Conservation (phyloP, 1,139 yeast species). For the Yamadazyma membranifaciens region DNA sequence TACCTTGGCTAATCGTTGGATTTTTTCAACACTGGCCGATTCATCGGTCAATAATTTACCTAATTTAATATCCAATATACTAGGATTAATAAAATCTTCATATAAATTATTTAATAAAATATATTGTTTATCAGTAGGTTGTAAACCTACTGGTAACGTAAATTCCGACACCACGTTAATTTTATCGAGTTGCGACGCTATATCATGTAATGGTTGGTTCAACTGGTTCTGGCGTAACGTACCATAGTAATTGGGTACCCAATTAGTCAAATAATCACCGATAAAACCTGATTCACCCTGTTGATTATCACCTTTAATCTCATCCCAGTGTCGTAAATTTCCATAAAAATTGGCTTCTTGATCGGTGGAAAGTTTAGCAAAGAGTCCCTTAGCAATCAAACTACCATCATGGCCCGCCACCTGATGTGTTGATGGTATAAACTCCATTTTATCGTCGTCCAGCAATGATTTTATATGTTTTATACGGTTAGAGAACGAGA, state of each 20-base stretch:
- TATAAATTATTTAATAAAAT: slow-evolving; percentile 77
- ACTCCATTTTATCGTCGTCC: slow-evolving; percentile 3
- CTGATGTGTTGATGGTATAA: slow-evolving; percentile 30
- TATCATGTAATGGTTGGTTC: slow-evolving; percentile 1
- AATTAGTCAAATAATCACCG: slow-evolving; percentile 46
- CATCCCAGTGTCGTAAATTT: slow-evolving; percentile 18
- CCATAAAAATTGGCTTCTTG: slow-evolving; percentile 76
- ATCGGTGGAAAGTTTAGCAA: slow-evolving; percentile 63
- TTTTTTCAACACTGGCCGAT: slow-evolving; percentile 57
- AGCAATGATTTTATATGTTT: background rate
- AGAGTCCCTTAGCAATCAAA: slow-evolving; percentile 59
- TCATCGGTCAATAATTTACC: slow-evolving; percentile 73
- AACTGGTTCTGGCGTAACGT: slow-evolving; percentile 31
- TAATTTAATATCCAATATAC: slow-evolving; percentile 78
- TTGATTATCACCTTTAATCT: slow-evolving; percentile 2
- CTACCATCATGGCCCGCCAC: slow-evolving; percentile 96
- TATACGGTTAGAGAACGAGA: background rate
- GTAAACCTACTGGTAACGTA: slow-evolving; percentile 3
- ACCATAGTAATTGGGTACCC: slow-evolving; percentile 51
- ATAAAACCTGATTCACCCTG: slow-evolving; percentile 8
- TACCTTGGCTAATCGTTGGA: slow-evolving; percentile 58
- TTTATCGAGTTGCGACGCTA: slow-evolving; percentile 4
- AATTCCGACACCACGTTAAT: slow-evolving; percentile 8
- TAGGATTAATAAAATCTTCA: slow-evolving; percentile 62
- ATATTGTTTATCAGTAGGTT: slow-evolving; percentile 25